Conservation (phyloP, 1,284 basidiomycete species). For the Caloboletus inedulis region DNA sequence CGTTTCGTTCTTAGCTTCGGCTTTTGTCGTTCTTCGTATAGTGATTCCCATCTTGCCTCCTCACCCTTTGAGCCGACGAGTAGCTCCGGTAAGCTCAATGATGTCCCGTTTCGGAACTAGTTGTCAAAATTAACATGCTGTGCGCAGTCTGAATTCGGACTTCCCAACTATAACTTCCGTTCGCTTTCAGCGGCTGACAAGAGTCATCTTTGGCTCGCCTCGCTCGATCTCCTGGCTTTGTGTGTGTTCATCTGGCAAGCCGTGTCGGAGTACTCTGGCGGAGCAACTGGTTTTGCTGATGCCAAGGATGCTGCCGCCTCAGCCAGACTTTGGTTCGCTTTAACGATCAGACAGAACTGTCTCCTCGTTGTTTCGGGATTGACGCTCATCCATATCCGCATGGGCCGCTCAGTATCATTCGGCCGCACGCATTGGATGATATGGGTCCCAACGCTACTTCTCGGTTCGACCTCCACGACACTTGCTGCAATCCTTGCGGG, state of each 20-base stretch:
- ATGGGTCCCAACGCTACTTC: conserved; percentile 57
- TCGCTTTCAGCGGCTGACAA: conserved; percentile 63
- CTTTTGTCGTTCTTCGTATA: conserved; percentile 69
- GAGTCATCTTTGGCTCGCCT: conserved; percentile 67
- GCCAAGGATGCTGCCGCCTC: conserved; percentile 49
- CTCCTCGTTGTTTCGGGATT: conserved; percentile 56
- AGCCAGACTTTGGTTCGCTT: conserved; percentile 57
- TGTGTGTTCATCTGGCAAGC: conserved; percentile 63
- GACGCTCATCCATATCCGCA: conserved; percentile 64
- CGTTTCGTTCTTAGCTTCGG: conserved; percentile 65
- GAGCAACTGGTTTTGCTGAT: conserved; percentile 40
- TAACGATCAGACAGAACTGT: conserved; percentile 62
- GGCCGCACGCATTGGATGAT: conserved; percentile 66
- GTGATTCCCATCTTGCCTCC: conserved; percentile 68
- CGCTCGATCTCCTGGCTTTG: conserved; percentile 59
- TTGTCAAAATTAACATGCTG: conserved; percentile 19
- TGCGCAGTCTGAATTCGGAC: conserved; percentile 62
- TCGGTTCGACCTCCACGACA: conserved; percentile 53
- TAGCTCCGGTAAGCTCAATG: conserved; percentile 58
- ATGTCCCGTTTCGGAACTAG: conserved; percentile 2
- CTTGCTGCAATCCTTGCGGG: conserved; percentile 58
- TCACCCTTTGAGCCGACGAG: conserved; percentile 64
- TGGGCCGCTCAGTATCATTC: conserved; percentile 64
- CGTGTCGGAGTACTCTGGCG: conserved; percentile 48
- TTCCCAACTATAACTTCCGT: conserved; percentile 54